A percentile compares a stretch with the other conserved stretches of the same genome.
Conservation (phyloP, 352 stramenopile species). For the Pythium folliculosum region DNA sequence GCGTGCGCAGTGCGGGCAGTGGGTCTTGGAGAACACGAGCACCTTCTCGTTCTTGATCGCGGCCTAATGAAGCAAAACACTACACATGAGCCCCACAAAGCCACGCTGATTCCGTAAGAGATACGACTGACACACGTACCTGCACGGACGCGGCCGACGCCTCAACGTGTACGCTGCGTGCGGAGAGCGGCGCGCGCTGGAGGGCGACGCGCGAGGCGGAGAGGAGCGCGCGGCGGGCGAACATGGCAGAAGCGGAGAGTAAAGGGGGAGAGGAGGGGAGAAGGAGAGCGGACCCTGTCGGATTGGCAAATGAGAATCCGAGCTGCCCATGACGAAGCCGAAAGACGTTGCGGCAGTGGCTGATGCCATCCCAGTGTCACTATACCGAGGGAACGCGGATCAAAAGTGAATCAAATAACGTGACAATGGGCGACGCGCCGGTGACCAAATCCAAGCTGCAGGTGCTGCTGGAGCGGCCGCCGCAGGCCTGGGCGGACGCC, state of each 20-base stretch:
- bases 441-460: constrained; percentile 16
- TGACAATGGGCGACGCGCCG: constrained; percentile 5
- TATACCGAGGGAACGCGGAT: constrained; percentile 8
- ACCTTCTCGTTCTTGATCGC: constrained; percentile 67
- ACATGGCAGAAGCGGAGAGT: constrained; percentile 13
- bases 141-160: constrained; percentile 59
- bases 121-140: constrained; percentile 27
- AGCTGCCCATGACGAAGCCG: constrained; percentile 4
- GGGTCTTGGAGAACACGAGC: constrained; percentile 96
- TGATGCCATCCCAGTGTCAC: constrained; percentile 6
- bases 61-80: constrained; percentile 29
- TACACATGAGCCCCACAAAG: too few species aligned
- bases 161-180: constrained; percentile 59
- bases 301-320: constrained; percentile 12
- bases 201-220: constrained; percentile 18
- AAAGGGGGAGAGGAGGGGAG: background rate
- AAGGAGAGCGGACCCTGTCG: background rate
- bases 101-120: too few species aligned
- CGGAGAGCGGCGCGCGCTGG: constrained; percentile 20
- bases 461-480: constrained; percentile 42
- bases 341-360: background rate
- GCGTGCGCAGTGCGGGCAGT: constrained; percentile 91
- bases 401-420: background rate
- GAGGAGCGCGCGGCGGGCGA: constrained; percentile 23
- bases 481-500: constrained; percentile 66